Conservation (phyloP, 2,329 filamentous ascomycete genomes). For the Calonectria hawksworthii region DNA sequence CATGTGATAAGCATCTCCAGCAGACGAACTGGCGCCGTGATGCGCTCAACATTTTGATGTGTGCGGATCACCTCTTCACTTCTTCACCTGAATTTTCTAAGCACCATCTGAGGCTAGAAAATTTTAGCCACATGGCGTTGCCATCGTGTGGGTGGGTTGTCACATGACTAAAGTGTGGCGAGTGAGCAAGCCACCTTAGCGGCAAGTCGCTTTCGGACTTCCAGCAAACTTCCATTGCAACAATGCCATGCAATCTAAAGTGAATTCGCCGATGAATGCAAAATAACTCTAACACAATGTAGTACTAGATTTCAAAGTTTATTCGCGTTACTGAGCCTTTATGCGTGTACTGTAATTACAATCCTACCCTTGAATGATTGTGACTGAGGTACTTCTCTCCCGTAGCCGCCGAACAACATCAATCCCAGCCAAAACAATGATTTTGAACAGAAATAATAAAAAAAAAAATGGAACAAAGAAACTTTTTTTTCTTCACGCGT, state of each 20-base stretch:
- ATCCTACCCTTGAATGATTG: background rate
- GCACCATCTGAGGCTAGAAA: slow-evolving; percentile 34
- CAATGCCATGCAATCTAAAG: background rate
- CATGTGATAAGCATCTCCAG: slow-evolving; percentile 49
- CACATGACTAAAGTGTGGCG: slow-evolving; percentile 41
- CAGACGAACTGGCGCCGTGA: slow-evolving; percentile 50
- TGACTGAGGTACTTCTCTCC: too few relatives aligned
- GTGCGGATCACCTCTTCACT: background rate
- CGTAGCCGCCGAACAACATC: too few relatives aligned
- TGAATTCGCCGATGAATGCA: background rate
- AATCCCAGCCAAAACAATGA: too few relatives aligned
- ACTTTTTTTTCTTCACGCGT: too few relatives aligned
- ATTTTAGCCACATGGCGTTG: slow-evolving; percentile 42
- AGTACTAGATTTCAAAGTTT: background rate
- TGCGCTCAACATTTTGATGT: slow-evolving; percentile 48
- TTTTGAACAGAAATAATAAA: too few relatives aligned
- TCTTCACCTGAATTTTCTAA: background rate
- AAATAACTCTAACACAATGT: background rate
- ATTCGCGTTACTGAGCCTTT: too few relatives aligned
- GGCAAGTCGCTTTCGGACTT: background rate
- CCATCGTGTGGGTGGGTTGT: slow-evolving; percentile 34
- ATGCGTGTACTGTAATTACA: background rate
- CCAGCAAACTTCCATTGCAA: background rate
- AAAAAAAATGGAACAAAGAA: too few relatives aligned
- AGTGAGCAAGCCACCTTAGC: slow-evolving; percentile 27